A percentile compares a stretch with the other conserved stretches of the same genome.
Evolutionary conservation across 352 stramenopile species (phyloP).

Genomic region (Phytophthora pinifolia): DNA sequence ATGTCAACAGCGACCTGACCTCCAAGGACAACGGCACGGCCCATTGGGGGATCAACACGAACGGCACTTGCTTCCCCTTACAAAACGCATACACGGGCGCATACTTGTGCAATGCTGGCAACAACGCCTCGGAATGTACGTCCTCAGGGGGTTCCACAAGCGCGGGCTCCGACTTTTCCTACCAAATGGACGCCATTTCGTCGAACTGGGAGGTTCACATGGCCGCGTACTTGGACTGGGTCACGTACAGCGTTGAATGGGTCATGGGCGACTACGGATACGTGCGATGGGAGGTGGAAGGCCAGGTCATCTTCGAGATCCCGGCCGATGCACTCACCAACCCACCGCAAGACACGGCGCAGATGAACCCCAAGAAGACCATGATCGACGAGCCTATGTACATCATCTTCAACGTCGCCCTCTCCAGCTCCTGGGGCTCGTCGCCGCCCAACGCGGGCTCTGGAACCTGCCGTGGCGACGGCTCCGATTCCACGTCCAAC

Average conservation of each 20-base stretch:
- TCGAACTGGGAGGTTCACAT: constrained; percentile 73
- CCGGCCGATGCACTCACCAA: constrained; percentile 13
- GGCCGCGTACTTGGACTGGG: constrained; percentile 67
- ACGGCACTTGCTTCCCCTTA: constrained; percentile 34
- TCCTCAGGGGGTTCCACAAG: constrained; percentile 17
- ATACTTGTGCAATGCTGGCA: constrained; percentile 36
- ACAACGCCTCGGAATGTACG: constrained; percentile 20
- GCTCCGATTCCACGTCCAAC: constrained; percentile 14
- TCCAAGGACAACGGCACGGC: constrained; percentile 22
- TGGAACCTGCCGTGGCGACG: constrained; percentile 36
- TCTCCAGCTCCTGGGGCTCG: constrained; percentile 65
- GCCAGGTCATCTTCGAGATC: constrained; percentile 20
- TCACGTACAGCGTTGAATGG: constrained; percentile 45
- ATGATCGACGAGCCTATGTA: constrained; percentile 89
- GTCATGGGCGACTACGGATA: constrained; percentile 41
- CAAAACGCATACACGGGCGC: constrained; percentile 39
- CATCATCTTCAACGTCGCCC: constrained; percentile 56
- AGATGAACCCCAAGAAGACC: constrained; percentile 54
- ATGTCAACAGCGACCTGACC: constrained; percentile 3
- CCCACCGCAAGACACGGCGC: constrained; percentile 48
- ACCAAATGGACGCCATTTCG: constrained; percentile 89
- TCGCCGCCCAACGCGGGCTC: constrained; percentile 48
- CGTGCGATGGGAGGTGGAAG: constrained; percentile 33
- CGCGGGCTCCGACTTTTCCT: constrained; percentile 25
- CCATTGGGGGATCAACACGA: constrained; percentile 36